Conservation (phyloP, 2,329 filamentous ascomycete species). For the Phoma sp. region DNA sequence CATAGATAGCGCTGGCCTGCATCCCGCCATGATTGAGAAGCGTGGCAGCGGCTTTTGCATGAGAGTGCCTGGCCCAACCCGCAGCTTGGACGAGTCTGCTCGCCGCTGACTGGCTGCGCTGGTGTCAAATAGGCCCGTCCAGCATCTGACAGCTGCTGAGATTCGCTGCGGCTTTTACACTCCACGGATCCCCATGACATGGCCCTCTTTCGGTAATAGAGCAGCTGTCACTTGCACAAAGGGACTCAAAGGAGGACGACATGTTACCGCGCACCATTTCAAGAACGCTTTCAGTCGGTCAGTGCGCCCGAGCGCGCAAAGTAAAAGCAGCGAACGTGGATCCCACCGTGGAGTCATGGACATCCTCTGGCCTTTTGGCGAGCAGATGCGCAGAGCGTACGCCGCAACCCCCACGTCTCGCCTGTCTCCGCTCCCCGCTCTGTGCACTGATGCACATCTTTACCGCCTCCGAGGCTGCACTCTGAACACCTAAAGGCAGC, state of each 20-base stretch:
- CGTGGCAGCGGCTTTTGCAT: slow-evolving; percentile 3
- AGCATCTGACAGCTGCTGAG: slow-evolving; percentile 9
- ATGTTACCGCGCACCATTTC: no score
- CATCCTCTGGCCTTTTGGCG: slow-evolving; percentile 1
- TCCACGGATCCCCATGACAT: background rate
- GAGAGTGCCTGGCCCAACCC: slow-evolving; percentile 8
- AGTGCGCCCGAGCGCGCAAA: background rate
- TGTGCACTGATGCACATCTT: slow-evolving; percentile 9
- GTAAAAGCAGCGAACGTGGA: slow-evolving; percentile 5
- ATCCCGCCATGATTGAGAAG: slow-evolving; percentile 5
- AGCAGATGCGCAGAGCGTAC: slow-evolving; percentile 5
- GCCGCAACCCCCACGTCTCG: slow-evolving; percentile 13
- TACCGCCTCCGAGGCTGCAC: slow-evolving; percentile 12
- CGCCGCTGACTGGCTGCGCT: slow-evolving; percentile 22
- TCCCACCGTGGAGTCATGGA: background rate
- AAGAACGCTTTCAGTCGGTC: background rate
- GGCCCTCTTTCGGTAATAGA: background rate
- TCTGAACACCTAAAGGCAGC: background rate
- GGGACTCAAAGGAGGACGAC: background rate
- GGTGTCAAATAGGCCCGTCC: slow-evolving; percentile 4
- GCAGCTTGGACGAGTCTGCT: background rate
- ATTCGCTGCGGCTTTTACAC: slow-evolving; percentile 3
- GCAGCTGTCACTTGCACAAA: background rate
- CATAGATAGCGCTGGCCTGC: slow-evolving; percentile 10
- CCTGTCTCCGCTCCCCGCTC: slow-evolving; percentile 16